phyloP scores from a whole-genome alignment of 345 rosid species.

The Pugionium dolabratum region DNA sequence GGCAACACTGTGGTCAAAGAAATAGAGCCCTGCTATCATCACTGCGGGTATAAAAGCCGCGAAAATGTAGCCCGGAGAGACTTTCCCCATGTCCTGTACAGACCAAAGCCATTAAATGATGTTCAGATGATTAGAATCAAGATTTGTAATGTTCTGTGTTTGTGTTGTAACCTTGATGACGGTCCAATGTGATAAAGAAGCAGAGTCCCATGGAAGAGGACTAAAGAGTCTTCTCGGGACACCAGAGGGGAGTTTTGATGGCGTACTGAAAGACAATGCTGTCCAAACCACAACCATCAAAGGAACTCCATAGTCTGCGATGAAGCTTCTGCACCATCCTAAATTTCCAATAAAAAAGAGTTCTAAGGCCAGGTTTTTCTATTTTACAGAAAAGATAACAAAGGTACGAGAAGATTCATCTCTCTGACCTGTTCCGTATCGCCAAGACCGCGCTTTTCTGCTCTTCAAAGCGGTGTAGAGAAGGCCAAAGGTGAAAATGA shows the following conservation, averaged over 20 bases:
- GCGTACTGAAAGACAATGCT: slow-evolving; percentile 52
- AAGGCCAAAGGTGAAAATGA: slow-evolving; percentile 71
- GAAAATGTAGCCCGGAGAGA: slow-evolving; percentile 60
- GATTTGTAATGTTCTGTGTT: not conserved
- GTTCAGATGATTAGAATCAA: not conserved
- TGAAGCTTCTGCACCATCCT: slow-evolving; percentile 60
- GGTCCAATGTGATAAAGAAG: slow-evolving; percentile 66
- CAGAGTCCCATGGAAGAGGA: slow-evolving; percentile 67
- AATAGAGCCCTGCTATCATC: slow-evolving; percentile 82
- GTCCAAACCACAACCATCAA: slow-evolving; percentile 85
- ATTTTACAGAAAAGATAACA: not conserved
- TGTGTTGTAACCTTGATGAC: slow-evolving; percentile 57
- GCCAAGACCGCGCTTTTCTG: slow-evolving; percentile 77
- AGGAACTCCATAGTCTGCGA: slow-evolving; percentile 89
- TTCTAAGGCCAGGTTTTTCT: not conserved
- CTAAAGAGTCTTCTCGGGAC: slow-evolving; percentile 81
- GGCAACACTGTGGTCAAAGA: slow-evolving; percentile 85
- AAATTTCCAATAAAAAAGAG: slow-evolving; percentile 24
- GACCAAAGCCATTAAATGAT: not conserved
- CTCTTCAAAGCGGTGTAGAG: slow-evolving; percentile 66
- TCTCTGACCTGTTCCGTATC: slow-evolving; percentile 64
- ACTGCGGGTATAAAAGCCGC: slow-evolving; percentile 73
- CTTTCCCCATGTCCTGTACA: slow-evolving; percentile 72
- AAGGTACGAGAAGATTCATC: not conserved
- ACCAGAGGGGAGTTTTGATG: slow-evolving; percentile 60